Evolutionary conservation across 768 basidiomycete species (phyloP).

Genomic region (Leccinum subtestaceum): DNA sequence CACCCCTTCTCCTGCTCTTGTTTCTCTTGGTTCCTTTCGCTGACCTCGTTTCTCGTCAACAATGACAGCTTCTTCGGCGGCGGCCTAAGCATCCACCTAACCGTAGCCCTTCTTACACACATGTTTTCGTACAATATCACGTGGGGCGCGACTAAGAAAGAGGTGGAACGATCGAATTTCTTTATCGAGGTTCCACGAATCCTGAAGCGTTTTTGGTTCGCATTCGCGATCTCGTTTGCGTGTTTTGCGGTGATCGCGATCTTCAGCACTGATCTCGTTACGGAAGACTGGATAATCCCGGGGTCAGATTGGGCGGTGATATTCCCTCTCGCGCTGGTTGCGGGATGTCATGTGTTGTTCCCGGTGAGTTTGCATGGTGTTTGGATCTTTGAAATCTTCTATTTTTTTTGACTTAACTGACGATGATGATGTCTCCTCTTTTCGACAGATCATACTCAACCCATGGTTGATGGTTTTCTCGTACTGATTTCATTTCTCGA

Average conservation of each 20-base stretch:
- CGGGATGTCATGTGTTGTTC: constrained; percentile 66
- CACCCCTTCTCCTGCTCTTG: neutral
- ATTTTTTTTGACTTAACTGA: neutral
- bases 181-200: constrained; percentile 88
- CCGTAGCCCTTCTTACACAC: constrained; percentile 53
- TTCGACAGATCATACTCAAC: too few species aligned
- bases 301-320: constrained; percentile 70
- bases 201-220: constrained; percentile 71
- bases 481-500: constrained; percentile 28
- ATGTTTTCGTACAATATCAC: constrained; percentile 57
- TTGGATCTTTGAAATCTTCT: too few species aligned
- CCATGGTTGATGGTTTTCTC: constrained; percentile 48
- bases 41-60: neutral
- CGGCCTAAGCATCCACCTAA: constrained; percentile 52
- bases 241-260: constrained; percentile 55
- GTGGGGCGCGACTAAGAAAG: constrained; percentile 70
- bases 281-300: constrained; percentile 61
- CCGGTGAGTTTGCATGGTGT: constrained; percentile 51
- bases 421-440: neutral
- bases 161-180: constrained; percentile 87
- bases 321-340: constrained; percentile 69
- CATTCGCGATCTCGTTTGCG: constrained; percentile 52
- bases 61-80: constrained; percentile 43
- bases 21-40: neutral
- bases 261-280: constrained; percentile 49